These are phyloP conservation scores for Aspergillus glaucus DNA, from an alignment of 2,329 filamentous ascomycete genomes.

Conservation along the genomic window DNA sequence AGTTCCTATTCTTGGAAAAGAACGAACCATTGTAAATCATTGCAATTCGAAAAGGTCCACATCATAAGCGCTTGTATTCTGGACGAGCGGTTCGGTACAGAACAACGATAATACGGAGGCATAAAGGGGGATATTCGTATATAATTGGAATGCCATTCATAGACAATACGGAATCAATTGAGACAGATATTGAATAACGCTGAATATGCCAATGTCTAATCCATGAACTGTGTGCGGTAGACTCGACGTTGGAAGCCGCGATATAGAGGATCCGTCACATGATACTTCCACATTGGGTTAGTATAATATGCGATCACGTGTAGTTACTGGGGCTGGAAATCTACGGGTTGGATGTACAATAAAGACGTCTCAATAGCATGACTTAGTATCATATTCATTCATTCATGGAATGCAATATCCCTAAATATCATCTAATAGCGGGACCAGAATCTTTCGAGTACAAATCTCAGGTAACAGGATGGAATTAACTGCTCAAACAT, in stretches of 20 bases:
- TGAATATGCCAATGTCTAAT: too few species aligned
- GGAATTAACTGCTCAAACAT: constrained; percentile 19
- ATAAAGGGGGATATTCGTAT: too few species aligned
- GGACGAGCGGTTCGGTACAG: constrained; percentile 26
- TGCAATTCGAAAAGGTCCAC: constrained; percentile 19
- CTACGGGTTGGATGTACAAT: constrained; percentile 4
- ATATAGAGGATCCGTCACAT: too few species aligned
- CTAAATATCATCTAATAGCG: not conserved
- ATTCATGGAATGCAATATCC: not conserved
- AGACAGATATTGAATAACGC: too few species aligned
- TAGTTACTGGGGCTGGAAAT: too few species aligned
- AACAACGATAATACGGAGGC: constrained; percentile 13
- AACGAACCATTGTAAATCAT: constrained; percentile 5
- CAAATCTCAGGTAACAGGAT: constrained; percentile 9
- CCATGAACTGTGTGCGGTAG: too few species aligned
- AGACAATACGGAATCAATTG: too few species aligned
- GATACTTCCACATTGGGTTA: too few species aligned
- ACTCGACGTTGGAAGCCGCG: too few species aligned
- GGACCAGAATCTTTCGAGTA: not conserved
- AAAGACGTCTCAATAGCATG: constrained; percentile 4
- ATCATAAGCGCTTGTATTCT: constrained; percentile 28
- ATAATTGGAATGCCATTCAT: too few species aligned
- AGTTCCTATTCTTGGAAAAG: constrained; percentile 11
- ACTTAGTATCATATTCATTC: constrained; percentile 3
- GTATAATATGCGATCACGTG: too few species aligned